phyloP scores from a whole-genome alignment of 2,329 filamentous ascomycete species.

The Volutella citrinella region DNA sequence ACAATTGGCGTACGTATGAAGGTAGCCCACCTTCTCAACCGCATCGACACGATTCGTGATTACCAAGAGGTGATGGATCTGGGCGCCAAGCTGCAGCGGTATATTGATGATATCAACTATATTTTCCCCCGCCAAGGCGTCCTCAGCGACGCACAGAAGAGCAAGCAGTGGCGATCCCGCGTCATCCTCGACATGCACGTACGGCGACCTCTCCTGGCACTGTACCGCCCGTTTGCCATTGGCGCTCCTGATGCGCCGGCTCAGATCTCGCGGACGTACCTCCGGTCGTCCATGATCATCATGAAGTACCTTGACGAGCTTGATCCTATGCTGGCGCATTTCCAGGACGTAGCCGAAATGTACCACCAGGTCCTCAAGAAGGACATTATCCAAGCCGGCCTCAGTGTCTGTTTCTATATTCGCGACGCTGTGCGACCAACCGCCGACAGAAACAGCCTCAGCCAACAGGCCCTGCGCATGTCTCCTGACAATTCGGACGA shows the following conservation, averaged over 20 bases:
- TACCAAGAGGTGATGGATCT: constrained; percentile 52
- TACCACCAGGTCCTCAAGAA: constrained; percentile 51
- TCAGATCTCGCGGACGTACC: constrained; percentile 50
- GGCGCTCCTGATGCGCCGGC: constrained; percentile 47
- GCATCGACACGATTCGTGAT: constrained; percentile 50
- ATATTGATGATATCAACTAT: constrained; percentile 53
- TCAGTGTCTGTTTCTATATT: constrained; percentile 56
- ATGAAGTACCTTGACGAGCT: constrained; percentile 54
- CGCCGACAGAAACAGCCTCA: constrained; percentile 26
- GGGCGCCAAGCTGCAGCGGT: constrained; percentile 50
- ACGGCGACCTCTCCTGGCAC: constrained; percentile 47
- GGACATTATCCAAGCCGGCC: constrained; percentile 53
- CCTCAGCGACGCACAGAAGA: constrained; percentile 41
- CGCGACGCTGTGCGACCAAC: constrained; percentile 29
- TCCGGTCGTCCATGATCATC: constrained; percentile 54
- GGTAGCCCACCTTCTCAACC: constrained; percentile 48
- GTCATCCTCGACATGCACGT: constrained; percentile 54
- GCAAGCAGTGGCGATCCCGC: constrained; percentile 49
- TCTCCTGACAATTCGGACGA: constrained; percentile 34
- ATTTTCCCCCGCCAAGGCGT: constrained; percentile 46
- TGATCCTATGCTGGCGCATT: constrained; percentile 45
- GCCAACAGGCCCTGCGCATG: constrained; percentile 30
- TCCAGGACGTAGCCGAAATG: constrained; percentile 48
- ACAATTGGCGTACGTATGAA: constrained; percentile 48
- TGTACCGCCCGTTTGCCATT: constrained; percentile 55